Evolutionary conservation across 148 eudicot species (phyloP).

Genomic region (Vaccinium corymbosum): DNA sequence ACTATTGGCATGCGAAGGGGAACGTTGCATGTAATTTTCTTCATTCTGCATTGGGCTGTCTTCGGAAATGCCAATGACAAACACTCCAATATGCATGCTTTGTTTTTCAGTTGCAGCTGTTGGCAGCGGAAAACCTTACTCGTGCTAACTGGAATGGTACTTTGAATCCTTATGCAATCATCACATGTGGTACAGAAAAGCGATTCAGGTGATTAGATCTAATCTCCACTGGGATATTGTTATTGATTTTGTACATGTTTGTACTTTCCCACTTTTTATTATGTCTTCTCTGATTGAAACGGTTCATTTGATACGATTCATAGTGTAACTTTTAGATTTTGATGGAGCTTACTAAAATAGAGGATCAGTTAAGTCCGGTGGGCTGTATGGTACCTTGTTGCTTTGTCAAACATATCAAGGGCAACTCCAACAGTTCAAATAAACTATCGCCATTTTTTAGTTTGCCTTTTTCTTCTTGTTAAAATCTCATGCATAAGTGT

Average conservation of each 20-base stretch:
- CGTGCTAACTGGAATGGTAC: constrained; percentile 88
- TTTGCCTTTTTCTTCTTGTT: neutral
- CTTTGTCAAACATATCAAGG: neutral
- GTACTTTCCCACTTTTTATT: neutral
- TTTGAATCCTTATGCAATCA: constrained; percentile 91
- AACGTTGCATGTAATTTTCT: neutral
- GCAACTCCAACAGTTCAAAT: neutral
- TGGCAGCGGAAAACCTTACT: constrained; percentile 83
- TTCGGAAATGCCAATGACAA: neutral
- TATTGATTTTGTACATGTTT: neutral
- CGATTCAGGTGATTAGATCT: constrained; percentile 69
- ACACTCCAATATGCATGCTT: neutral
- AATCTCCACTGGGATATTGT: neutral
- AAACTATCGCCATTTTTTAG: neutral
- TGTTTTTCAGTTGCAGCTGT: constrained; percentile 57
- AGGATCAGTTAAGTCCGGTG: neutral
- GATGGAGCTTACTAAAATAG: neutral
- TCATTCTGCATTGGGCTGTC: neutral
- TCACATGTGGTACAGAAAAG: constrained; percentile 82
- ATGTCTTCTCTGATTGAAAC: neutral
- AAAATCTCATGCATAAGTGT: neutral
- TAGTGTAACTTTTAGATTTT: neutral
- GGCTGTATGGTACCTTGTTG: neutral
- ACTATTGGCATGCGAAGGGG: neutral
- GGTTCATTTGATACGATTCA: neutral